A percentile compares a stretch with the other conserved stretches of the same genome.
phyloP scores from a whole-genome alignment of 2,329 filamentous ascomycete genomes.

The Exophiala dermatitidis region DNA sequence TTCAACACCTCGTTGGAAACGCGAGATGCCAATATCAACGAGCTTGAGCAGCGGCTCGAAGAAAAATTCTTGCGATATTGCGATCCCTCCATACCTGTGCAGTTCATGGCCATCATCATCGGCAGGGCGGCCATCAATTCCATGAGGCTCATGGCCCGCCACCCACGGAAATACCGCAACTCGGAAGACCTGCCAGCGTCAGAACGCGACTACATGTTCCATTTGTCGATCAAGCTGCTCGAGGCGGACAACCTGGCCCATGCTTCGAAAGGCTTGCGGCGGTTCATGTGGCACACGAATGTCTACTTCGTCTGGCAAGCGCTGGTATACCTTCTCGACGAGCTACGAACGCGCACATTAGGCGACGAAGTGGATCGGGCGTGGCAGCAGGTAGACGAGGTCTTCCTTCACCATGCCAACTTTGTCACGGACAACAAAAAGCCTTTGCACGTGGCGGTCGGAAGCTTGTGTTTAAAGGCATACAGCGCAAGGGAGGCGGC shows the following conservation, averaged over 20 bases:
- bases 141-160: constrained; percentile 42
- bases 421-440: constrained; percentile 34
- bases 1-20: constrained; percentile 30
- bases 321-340: constrained; percentile 45
- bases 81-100: constrained; percentile 43
- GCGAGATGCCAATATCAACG: constrained; percentile 33
- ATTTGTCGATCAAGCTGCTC: constrained; percentile 34
- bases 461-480: constrained; percentile 39
- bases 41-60: constrained; percentile 48
- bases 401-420: constrained; percentile 39
- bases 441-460: constrained; percentile 39
- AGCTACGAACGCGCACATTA: constrained; percentile 34
- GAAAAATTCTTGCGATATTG: constrained; percentile 49
- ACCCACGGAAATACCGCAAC: constrained; percentile 35
- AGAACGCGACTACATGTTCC: constrained; percentile 38
- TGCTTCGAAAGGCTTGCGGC: constrained; percentile 34
- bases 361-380: constrained; percentile 34
- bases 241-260: constrained; percentile 38
- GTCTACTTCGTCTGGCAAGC: constrained; percentile 48
- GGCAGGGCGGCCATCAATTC: constrained; percentile 39
- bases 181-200: constrained; percentile 29
- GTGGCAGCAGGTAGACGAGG: constrained; percentile 42
- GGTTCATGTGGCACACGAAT: constrained; percentile 43
- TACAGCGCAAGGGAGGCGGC: constrained; percentile 34
- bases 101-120: constrained; percentile 41